Base-by-base conservation (phyloP, 306 rosid genomes). In the Rubus idaeus region DNA sequence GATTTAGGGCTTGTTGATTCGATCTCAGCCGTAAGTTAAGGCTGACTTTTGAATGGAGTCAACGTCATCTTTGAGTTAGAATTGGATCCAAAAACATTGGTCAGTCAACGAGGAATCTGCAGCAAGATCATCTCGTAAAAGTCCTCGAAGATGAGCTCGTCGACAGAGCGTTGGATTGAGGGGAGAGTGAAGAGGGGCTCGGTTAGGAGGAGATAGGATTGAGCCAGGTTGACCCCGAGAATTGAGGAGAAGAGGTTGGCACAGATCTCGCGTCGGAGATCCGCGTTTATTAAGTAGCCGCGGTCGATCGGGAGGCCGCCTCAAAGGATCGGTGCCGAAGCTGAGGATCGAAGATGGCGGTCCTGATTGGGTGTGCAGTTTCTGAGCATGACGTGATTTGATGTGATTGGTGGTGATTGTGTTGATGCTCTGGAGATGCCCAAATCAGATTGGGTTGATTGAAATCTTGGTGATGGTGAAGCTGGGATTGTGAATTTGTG, bases 201-300 rank as follows among this genome's bases (percentile, higher is more conserved):
- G 4, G 98, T 92, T 20, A 94, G 72, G 70, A 94, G 92, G 65
- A 94, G 96, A 9, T 95, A 90, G 77, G 90, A 90, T 0, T 86
- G 86, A 0, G 91, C 56, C 13, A 93, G 95, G 79, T 49, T 83
- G 63, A 87, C 71, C 78, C 75, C 92, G 78, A 91, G 96, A 61
- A 83, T 73, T 6, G 96, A 84, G 49, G 90, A 78, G 90, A 94
- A 90, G 71, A 95, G 87, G 80, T 95, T 85, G 45, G 96, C 81
- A 97, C 98, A 94, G 85, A 94, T 89, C 70, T 94, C 98, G 62
- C 98, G 93, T 60, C 92, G 93, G 37, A 94, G 97, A 12, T 94
- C 98, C 2, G 96, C 91, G 83, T 92, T 91, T 49, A 90, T 92
- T 10, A 94, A 88, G 85, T 94, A 90, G 5, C 98, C 97, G 4